Percentiles rank a stretch among this genome's conserved stretches.
phyloP scores from a whole-genome alignment of 2,329 filamentous ascomycete species.

The Pseudocercospora musae region DNA sequence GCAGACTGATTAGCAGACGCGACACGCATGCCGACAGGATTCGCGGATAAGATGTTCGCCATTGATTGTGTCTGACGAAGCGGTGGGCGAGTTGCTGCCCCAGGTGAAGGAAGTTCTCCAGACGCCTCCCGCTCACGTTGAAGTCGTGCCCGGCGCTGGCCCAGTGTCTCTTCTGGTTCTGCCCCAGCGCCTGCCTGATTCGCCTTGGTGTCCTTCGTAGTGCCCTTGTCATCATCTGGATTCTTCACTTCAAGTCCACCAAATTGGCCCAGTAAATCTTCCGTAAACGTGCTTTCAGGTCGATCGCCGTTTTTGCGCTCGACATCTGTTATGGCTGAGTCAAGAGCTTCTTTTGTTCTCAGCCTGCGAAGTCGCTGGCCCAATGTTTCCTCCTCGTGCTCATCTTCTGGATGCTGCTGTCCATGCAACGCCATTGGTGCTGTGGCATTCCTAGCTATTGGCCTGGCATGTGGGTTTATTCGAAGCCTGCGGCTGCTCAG shows the following conservation, averaged over 20 bases:
- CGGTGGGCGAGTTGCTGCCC: conserved; percentile 45
- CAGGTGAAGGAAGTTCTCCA: conserved; percentile 29
- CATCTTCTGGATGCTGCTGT: conserved; percentile 29
- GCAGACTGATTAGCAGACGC: conserved; percentile 20
- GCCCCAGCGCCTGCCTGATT: conserved; percentile 9
- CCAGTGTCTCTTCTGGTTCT: conserved; percentile 70
- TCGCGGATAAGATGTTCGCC: conserved; percentile 58
- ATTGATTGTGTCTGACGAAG: conserved; percentile 51
- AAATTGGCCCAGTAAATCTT: conserved; percentile 66
- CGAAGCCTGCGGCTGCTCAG: conserved; percentile 73
- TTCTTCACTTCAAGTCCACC: conserved; percentile 49
- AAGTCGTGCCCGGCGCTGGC: conserved; percentile 70
- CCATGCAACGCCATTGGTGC: conserved; percentile 30
- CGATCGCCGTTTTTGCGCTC: conserved; percentile 22
- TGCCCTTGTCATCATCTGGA: conserved; percentile 31
- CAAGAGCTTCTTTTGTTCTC: conserved; percentile 55
- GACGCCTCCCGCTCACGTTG: conserved; percentile 62
- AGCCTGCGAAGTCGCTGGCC: conserved; percentile 63
- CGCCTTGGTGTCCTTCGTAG: conserved; percentile 11
- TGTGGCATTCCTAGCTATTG: conserved; percentile 18
- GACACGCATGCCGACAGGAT: conserved; percentile 26
- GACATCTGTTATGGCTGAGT: conserved; percentile 42
- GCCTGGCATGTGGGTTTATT: conserved; percentile 41
- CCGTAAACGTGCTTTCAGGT: conserved; percentile 61
- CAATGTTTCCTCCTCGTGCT: conserved; percentile 58